phyloP scores from a whole-genome alignment of 805 yeast genomes.

The Teunomyces barrocoloradensis region DNA sequence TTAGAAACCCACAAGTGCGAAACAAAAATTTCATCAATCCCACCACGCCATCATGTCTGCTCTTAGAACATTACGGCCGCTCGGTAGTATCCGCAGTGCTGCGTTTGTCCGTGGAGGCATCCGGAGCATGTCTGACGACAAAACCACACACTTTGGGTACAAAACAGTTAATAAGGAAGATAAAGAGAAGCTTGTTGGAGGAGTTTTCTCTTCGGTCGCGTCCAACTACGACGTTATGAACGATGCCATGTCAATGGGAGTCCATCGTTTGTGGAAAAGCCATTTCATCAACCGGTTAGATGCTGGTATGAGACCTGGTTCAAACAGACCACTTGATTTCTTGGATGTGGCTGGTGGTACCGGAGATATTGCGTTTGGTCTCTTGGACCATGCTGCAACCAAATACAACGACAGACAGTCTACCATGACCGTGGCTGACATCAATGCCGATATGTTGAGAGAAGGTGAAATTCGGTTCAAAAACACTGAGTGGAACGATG shows the following conservation, averaged over 20 bases:
- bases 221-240: constrained; percentile 94
- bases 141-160: constrained; percentile 92
- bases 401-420: constrained; percentile 72
- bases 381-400: constrained; percentile 83
- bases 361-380: constrained; percentile 96
- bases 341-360: constrained; percentile 99
- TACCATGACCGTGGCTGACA: constrained; percentile 89
- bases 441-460: constrained; percentile 90
- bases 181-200: constrained; percentile 79
- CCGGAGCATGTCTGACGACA: constrained; percentile 11
- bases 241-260: constrained; percentile 95
- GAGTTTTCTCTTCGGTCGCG: constrained; percentile 93
- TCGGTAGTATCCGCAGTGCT: not conserved
- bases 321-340: constrained; percentile 72
- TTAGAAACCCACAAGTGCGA: not conserved
- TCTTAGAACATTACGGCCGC: constrained; percentile 8
- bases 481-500: constrained; percentile 57
- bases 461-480: constrained; percentile 84
- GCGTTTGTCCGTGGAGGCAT: constrained; percentile 1
- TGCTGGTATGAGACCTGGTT: constrained; percentile 90
- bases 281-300: constrained; percentile 85
- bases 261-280: constrained; percentile 92
- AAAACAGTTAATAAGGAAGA: constrained; percentile 74
- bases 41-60: constrained; percentile 2
- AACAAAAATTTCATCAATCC: constrained; percentile 2